Evolutionary conservation across 2,329 filamentous ascomycete genomes (phyloP).

Genomic region (Chaetomiaceae sp.): DNA sequence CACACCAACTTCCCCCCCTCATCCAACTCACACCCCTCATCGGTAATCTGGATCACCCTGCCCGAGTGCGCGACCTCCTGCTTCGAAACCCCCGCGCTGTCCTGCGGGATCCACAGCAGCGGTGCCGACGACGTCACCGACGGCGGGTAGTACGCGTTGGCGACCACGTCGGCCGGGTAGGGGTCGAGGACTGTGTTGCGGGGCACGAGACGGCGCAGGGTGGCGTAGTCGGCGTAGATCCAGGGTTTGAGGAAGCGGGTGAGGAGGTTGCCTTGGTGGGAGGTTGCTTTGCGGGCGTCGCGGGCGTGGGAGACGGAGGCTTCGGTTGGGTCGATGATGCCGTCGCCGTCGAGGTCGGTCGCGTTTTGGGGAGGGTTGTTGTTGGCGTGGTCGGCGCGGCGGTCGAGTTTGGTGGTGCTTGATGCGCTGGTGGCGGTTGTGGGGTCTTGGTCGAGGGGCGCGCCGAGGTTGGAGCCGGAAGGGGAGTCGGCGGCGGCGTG

Average conservation of each 20-base stretch:
- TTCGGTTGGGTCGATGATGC: constrained; percentile 20
- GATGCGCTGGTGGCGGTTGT: constrained; percentile 12
- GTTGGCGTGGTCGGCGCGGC: too few relatives aligned
- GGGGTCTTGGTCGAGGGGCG: neutral
- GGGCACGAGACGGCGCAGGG: constrained; percentile 66
- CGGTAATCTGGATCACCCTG: constrained; percentile 71
- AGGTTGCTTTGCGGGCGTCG: constrained; percentile 35
- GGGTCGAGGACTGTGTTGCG: constrained; percentile 45
- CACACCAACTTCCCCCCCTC: constrained; percentile 55
- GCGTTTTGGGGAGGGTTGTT: too few relatives aligned
- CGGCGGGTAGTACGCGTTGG: constrained; percentile 70
- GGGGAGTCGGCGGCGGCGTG: constrained; percentile 14
- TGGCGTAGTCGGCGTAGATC: constrained; percentile 66
- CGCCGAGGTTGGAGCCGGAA: too few relatives aligned
- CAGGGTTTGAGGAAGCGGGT: constrained; percentile 73
- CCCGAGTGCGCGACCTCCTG: constrained; percentile 72
- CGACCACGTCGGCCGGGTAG: constrained; percentile 58
- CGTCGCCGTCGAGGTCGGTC: constrained; percentile 23
- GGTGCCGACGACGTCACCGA: constrained; percentile 58
- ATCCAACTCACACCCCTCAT: constrained; percentile 63
- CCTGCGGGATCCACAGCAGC: constrained; percentile 79
- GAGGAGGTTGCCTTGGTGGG: constrained; percentile 53
- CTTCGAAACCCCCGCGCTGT: constrained; percentile 66
- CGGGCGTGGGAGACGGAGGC: constrained; percentile 16
- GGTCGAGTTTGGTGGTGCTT: constrained; percentile 7